Conservation (phyloP, 345 rosid species). For the Toxicodendron radicans region DNA sequence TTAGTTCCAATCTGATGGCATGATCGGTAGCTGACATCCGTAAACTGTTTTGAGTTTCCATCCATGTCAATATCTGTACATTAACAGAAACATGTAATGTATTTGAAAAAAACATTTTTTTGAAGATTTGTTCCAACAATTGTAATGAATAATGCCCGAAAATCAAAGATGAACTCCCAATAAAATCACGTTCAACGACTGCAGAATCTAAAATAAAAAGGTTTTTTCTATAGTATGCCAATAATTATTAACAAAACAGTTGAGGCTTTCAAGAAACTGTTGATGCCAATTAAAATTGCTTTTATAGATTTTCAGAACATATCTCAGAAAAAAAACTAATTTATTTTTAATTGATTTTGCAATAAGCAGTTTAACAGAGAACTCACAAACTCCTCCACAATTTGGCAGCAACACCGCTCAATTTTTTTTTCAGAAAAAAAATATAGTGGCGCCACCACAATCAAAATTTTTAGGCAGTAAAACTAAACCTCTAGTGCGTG, state of each 20-base stretch:
- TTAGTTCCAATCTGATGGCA: constrained; percentile 44
- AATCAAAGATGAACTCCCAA: neutral
- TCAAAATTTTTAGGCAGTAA: neutral
- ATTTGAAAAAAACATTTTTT: neutral
- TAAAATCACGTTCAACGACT: neutral
- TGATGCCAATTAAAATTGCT: neutral
- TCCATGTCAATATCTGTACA: constrained; percentile 49
- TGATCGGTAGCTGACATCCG: constrained; percentile 30
- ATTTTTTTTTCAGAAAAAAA: too few relatives aligned
- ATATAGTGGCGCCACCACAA: neutral
- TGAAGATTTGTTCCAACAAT: neutral
- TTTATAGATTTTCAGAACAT: neutral
- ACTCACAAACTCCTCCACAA: neutral
- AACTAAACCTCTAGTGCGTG: constrained; percentile 54
- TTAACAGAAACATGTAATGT: constrained; percentile 1
- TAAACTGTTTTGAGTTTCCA: constrained; percentile 40
- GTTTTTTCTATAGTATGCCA: neutral
- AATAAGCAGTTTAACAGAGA: too few relatives aligned
- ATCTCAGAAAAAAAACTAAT: neutral
- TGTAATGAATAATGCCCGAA: neutral
- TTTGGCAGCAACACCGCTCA: neutral
- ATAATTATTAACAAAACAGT: too few relatives aligned
- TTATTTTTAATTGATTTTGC: too few relatives aligned
- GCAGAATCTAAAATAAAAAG: neutral
- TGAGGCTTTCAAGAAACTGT: neutral